Percentiles rank a stretch among this genome's conserved stretches.
These are phyloP conservation scores for Cryptococcus sp. DNA, from an alignment of 1,284 basidiomycete genomes.

Conservation along the genomic window DNA sequence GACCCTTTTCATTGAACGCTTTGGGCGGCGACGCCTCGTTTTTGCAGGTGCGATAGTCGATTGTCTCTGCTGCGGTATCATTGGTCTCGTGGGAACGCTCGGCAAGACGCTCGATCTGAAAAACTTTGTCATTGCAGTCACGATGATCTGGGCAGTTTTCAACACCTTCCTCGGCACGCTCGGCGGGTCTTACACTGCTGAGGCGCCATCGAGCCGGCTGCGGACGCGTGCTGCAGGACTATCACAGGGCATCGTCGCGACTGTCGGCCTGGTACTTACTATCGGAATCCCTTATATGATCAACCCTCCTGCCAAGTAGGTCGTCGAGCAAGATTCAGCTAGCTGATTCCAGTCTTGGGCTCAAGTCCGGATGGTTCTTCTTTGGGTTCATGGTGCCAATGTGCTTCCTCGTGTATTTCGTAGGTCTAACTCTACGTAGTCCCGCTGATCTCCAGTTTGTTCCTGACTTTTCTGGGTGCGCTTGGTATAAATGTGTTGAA, in stretches of 20 bases:
- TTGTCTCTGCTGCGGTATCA: neutral
- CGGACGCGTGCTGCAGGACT: neutral
- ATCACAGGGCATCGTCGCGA: neutral
- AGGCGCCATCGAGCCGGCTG: neutral
- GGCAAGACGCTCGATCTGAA: neutral
- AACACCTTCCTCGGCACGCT: neutral
- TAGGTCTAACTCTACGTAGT: neutral
- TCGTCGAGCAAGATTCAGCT: neutral
- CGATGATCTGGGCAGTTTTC: constrained; percentile 1
- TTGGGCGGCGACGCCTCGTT: neutral
- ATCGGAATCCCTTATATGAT: neutral
- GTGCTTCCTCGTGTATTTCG: neutral
- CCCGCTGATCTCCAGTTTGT: neutral
- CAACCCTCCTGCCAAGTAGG: neutral
- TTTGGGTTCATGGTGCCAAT: neutral
- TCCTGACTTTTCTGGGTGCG: neutral
- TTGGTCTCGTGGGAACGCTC: neutral
- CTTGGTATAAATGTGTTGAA: too few species aligned
- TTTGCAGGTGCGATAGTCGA: neutral
- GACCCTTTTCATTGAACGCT: neutral
- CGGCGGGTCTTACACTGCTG: neutral
- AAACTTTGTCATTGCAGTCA: neutral
- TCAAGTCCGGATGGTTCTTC: neutral
- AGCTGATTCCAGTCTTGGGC: neutral
- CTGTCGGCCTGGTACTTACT: neutral